phyloP scores from a whole-genome alignment of 2,329 filamentous ascomycete genomes.

The Kalmusia sp. region DNA sequence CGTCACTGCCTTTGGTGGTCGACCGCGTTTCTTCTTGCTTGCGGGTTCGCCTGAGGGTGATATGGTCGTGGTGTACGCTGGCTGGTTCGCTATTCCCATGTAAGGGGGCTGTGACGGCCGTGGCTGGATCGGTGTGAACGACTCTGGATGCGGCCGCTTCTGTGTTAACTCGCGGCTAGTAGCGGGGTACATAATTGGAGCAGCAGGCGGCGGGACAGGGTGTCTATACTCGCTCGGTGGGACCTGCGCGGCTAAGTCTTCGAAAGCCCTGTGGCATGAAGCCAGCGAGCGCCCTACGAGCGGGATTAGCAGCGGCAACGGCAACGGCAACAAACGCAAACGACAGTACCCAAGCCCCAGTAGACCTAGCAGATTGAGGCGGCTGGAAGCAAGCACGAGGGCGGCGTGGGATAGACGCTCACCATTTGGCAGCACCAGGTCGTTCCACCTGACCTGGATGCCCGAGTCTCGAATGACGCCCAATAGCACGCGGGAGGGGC shows the following conservation, averaged over 20 bases:
- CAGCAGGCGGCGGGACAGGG: slow-evolving; percentile 36
- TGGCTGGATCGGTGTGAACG: slow-evolving; percentile 47
- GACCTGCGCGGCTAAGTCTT: slow-evolving; percentile 35
- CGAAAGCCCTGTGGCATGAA: slow-evolving; percentile 45
- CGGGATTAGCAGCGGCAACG: not conserved
- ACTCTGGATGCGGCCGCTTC: slow-evolving; percentile 45
- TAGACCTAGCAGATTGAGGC: not conserved
- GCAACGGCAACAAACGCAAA: not conserved
- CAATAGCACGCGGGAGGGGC: slow-evolving; percentile 53
- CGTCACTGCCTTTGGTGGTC: slow-evolving; percentile 57
- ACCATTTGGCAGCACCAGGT: slow-evolving; percentile 60
- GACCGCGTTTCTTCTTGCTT: slow-evolving; percentile 56
- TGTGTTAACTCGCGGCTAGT: slow-evolving; percentile 38
- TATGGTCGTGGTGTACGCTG: slow-evolving; percentile 36
- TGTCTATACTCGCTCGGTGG: slow-evolving; percentile 36
- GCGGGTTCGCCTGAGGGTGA: slow-evolving; percentile 42
- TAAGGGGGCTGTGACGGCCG: slow-evolving; percentile 48
- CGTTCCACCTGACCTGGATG: slow-evolving; percentile 56
- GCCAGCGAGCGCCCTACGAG: slow-evolving; percentile 44
- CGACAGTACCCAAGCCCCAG: not conserved
- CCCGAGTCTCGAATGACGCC: slow-evolving; percentile 52
- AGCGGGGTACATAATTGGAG: slow-evolving; percentile 40
- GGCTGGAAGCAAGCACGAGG: not conserved
- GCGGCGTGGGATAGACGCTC: slow-evolving; percentile 27
- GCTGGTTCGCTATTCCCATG: slow-evolving; percentile 30